These are phyloP conservation scores for Aureobasidium sp. DNA, from an alignment of 2,329 filamentous ascomycete species.

Conservation along the genomic window DNA sequence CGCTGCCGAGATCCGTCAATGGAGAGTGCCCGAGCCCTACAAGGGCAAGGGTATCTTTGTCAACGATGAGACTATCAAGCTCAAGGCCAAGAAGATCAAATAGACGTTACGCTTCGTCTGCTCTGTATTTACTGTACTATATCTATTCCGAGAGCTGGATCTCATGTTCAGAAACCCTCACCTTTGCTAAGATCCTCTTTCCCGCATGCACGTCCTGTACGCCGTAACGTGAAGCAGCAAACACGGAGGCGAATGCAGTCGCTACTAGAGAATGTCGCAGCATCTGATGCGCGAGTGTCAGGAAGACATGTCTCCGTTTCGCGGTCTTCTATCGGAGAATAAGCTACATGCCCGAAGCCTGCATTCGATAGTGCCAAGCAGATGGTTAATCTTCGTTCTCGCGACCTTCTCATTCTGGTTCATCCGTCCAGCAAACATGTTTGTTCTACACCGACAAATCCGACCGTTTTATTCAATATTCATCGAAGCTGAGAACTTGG, in stretches of 20 bases:
- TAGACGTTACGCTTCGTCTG: constrained; percentile 30
- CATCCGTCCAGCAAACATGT: too few species aligned
- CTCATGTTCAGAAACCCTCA: constrained; percentile 19
- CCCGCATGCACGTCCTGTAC: not conserved
- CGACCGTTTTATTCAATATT: not conserved
- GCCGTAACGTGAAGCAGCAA: constrained; percentile 11
- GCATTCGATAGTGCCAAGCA: constrained; percentile 3
- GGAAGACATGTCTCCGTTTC: not conserved
- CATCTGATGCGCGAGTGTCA: constrained; percentile 12
- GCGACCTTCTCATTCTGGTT: not conserved
- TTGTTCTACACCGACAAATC: not conserved
- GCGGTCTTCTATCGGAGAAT: constrained; percentile 4
- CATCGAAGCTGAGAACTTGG: not conserved
- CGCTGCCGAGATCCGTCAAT: constrained; percentile 86
- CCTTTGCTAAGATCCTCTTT: not conserved
- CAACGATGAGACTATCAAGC: constrained; percentile 95
- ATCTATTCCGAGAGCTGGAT: constrained; percentile 16
- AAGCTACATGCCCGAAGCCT: constrained; percentile 1
- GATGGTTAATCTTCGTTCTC: too few species aligned
- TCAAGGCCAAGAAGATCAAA: constrained; percentile 88
- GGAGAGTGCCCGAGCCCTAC: constrained; percentile 96
- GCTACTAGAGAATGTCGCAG: not conserved
- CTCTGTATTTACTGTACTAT: constrained; percentile 21
- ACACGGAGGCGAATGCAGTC: too few species aligned
- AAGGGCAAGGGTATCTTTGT: constrained; percentile 99